Evolutionary conservation across 208 protist genomes (phyloP).

Genomic region (Leishmania turanica): DNA sequence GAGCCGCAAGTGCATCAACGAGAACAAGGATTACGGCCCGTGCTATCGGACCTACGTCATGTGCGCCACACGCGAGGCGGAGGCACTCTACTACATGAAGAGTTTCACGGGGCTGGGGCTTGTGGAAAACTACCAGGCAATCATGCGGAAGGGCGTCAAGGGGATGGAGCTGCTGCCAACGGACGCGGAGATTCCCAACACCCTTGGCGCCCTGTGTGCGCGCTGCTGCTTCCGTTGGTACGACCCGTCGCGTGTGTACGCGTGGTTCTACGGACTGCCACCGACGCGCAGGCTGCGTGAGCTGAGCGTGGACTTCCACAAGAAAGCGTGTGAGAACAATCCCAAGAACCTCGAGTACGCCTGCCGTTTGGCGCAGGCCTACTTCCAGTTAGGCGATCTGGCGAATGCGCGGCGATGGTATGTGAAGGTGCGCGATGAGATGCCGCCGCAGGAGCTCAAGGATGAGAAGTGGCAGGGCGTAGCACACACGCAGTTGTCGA

Average conservation of each 20-base stretch:
- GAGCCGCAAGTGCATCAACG: conserved; percentile 89
- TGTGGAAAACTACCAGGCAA: conserved; percentile 83
- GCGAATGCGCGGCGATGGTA: conserved; percentile 83
- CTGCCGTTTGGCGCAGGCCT: conserved; percentile 80
- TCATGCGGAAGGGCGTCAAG: conserved; percentile 66
- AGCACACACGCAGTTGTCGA: conserved; percentile 85
- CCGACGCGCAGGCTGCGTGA: conserved; percentile 42
- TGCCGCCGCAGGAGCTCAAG: conserved; percentile 73
- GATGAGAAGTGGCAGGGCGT: conserved; percentile 81
- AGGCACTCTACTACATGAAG: conserved; percentile 84
- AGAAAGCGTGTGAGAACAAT: conserved; percentile 64
- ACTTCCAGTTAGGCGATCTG: conserved; percentile 76
- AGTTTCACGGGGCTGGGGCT: conserved; percentile 67
- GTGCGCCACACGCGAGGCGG: conserved; percentile 71
- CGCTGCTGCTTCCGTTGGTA: conserved; percentile 82
- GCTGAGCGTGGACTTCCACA: conserved; percentile 60
- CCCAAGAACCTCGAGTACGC: conserved; percentile 80
- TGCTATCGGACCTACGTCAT: conserved; percentile 88
- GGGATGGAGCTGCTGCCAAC: conserved; percentile 68
- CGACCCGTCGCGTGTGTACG: conserved; percentile 60
- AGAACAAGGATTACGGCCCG: conserved; percentile 80
- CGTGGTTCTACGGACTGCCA: conserved; percentile 62
- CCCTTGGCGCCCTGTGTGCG: conserved; percentile 71
- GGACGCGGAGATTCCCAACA: conserved; percentile 76
- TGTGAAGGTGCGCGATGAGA: conserved; percentile 81